Percentiles rank a stretch among this genome's conserved stretches.
These are phyloP conservation scores for Wilhelminamyces savonicus DNA, from an alignment of 805 yeast genomes.

Conservation along the genomic window DNA sequence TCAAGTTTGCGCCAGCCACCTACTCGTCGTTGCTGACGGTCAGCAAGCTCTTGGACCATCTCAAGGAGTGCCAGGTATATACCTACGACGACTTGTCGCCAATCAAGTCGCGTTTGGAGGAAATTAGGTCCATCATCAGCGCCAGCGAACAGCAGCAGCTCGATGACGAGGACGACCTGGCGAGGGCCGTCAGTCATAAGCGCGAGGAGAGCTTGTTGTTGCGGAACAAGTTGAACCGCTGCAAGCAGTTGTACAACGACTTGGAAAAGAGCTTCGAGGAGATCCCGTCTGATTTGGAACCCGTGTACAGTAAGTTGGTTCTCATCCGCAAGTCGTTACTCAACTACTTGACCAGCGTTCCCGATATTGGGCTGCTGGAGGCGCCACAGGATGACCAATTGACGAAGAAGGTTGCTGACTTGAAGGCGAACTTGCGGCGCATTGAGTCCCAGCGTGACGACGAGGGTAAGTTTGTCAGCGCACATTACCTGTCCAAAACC, in stretches of 20 bases:
- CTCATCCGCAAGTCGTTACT: slow-evolving; percentile 54
- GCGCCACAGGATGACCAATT: too few species aligned
- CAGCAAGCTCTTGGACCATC: slow-evolving; percentile 73
- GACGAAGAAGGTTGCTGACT: slow-evolving; percentile 9
- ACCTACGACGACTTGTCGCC: slow-evolving; percentile 81
- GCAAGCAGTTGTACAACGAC: slow-evolving; percentile 50
- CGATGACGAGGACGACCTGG: slow-evolving; percentile 8
- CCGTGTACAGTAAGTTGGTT: slow-evolving; percentile 53
- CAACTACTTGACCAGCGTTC: slow-evolving; percentile 18
- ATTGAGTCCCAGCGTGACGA: slow-evolving; percentile 41
- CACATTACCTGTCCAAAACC: slow-evolving; percentile 8
- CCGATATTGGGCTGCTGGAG: neutral
- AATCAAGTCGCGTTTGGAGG: slow-evolving; percentile 63
- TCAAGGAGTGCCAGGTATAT: slow-evolving; percentile 73
- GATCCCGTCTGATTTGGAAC: slow-evolving; percentile 32
- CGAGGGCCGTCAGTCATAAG: slow-evolving; percentile 25
- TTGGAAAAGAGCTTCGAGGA: slow-evolving; percentile 48
- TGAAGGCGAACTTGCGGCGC: slow-evolving; percentile 18
- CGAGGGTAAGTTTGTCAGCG: slow-evolving; percentile 44
- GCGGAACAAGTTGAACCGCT: slow-evolving; percentile 58
- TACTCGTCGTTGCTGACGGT: slow-evolving; percentile 87
- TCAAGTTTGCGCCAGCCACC: slow-evolving; percentile 88
- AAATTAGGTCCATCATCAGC: slow-evolving; percentile 59
- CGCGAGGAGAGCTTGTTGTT: slow-evolving; percentile 58
- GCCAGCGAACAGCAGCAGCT: slow-evolving; percentile 16